phyloP scores from a whole-genome alignment of 2,329 filamentous ascomycete genomes.

The Alternaria sp. region DNA sequence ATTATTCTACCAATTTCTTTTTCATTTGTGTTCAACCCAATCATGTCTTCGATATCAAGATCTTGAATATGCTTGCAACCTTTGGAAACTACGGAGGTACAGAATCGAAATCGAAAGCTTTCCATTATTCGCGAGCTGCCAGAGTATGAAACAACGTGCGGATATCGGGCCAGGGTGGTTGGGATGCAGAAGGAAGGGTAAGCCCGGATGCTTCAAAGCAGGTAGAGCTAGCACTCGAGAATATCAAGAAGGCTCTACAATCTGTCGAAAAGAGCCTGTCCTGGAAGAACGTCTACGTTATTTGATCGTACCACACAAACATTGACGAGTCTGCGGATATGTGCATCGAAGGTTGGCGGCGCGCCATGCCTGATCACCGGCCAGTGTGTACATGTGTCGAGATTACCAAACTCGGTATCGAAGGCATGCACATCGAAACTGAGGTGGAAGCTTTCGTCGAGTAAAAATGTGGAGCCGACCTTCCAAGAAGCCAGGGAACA shows the following conservation, averaged over 20 bases:
- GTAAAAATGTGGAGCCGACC: not conserved
- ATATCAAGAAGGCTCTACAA: constrained; percentile 60
- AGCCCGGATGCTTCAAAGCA: constrained; percentile 16
- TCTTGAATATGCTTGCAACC: not conserved
- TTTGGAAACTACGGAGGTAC: constrained; percentile 17
- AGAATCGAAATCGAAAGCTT: constrained; percentile 18
- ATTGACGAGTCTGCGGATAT: constrained; percentile 14
- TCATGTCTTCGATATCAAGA: not conserved
- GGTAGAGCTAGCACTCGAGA: constrained; percentile 56
- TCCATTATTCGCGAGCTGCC: constrained; percentile 26
- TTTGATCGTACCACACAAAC: constrained; percentile 19
- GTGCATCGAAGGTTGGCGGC: constrained; percentile 6
- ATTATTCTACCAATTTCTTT: not conserved
- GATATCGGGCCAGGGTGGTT: constrained; percentile 28
- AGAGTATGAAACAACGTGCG: constrained; percentile 21
- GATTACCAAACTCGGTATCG: constrained; percentile 19
- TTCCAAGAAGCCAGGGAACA: not conserved
- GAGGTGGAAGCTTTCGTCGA: constrained; percentile 22
- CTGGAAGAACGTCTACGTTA: constrained; percentile 57
- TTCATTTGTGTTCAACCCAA: not conserved
- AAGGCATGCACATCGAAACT: constrained; percentile 25
- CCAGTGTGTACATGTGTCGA: constrained; percentile 26
- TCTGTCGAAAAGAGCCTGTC: constrained; percentile 13
- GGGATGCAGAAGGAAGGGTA: constrained; percentile 21
- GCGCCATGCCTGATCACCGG: constrained; percentile 23